Evolutionary conservation across 2,329 filamentous ascomycete species (phyloP).

Genomic region (Torrubiella hemipterigena): DNA sequence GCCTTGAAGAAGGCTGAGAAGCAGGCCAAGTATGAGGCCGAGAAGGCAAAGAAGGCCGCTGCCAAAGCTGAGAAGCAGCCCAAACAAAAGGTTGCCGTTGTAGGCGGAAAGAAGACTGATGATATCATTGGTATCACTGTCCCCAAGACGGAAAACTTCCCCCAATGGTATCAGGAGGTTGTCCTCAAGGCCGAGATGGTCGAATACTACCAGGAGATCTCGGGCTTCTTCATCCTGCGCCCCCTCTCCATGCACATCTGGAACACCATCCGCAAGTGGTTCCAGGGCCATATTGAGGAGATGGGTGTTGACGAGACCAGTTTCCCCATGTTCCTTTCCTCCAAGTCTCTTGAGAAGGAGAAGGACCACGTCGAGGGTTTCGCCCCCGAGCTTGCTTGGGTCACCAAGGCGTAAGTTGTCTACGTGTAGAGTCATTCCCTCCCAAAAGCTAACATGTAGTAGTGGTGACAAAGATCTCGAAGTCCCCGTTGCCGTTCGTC

Average conservation of each 20-base stretch:
- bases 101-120: constrained; percentile 47
- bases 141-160: constrained; percentile 75
- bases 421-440: constrained; percentile 1
- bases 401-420: constrained; percentile 60
- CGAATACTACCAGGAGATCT: constrained; percentile 88
- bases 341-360: constrained; percentile 76
- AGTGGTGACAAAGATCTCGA: constrained; percentile 90
- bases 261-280: constrained; percentile 55
- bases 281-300: constrained; percentile 66
- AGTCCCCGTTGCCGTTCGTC: constrained; percentile 57
- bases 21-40: constrained; percentile 46
- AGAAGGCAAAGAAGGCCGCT: constrained; percentile 50
- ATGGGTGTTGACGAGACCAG: constrained; percentile 92
- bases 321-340: constrained; percentile 91
- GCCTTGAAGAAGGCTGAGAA: constrained; percentile 56
- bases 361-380: constrained; percentile 99
- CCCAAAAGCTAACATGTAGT: constrained; percentile 1
- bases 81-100: constrained; percentile 30
- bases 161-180: constrained; percentile 95
- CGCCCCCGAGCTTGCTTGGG: constrained; percentile 83
- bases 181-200: constrained; percentile 95
- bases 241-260: constrained; percentile 56
- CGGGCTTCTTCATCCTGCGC: constrained; percentile 92
- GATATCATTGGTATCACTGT: constrained; percentile 81
- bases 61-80: constrained; percentile 32